These are phyloP conservation scores for Wickerhamomyces silvicola DNA, from an alignment of 805 yeast species.

Conservation along the genomic window DNA sequence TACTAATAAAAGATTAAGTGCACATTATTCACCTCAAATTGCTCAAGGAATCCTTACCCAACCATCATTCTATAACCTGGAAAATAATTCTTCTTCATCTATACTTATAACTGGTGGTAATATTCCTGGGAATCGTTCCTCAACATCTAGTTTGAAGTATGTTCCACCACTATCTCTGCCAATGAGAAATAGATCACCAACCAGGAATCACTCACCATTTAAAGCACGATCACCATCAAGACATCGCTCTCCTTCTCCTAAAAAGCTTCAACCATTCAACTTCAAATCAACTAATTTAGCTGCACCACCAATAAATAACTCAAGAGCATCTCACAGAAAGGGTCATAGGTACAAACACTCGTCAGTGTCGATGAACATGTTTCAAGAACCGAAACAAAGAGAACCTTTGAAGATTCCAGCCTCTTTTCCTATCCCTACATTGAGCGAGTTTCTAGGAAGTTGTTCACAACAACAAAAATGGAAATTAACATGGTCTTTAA, in stretches of 20 bases:
- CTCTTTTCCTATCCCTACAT: slow-evolving; percentile 38
- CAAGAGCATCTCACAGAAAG: slow-evolving; percentile 67
- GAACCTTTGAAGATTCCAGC: slow-evolving; percentile 77
- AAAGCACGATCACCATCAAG: slow-evolving; percentile 26
- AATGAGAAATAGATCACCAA: slow-evolving; percentile 20
- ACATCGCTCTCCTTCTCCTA: slow-evolving; percentile 20
- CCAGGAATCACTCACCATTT: slow-evolving; percentile 22
- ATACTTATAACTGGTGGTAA: slow-evolving; percentile 23
- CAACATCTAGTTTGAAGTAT: slow-evolving; percentile 19
- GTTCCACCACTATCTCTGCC: slow-evolving; percentile 21
- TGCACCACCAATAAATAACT: slow-evolving; percentile 26
- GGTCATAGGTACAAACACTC: slow-evolving; percentile 97
- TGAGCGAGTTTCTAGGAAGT: slow-evolving; percentile 55
- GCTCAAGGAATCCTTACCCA: slow-evolving; percentile 6
- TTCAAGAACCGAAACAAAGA: slow-evolving; percentile 81
- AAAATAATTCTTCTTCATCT: slow-evolving; percentile 18
- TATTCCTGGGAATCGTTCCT: slow-evolving; percentile 22
- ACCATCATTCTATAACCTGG: slow-evolving; percentile 1
- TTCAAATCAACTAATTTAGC: slow-evolving; percentile 48
- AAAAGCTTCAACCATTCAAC: slow-evolving; percentile 48
- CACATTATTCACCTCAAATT: slow-evolving; percentile 8
- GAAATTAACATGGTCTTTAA: slow-evolving; percentile 50
- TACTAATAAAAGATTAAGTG: slow-evolving; percentile 13
- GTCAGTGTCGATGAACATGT: slow-evolving; percentile 91
- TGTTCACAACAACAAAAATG: slow-evolving; percentile 51